These are phyloP conservation scores for Trapa bicornis DNA, from an alignment of 345 rosid species.

Conservation along the genomic window DNA sequence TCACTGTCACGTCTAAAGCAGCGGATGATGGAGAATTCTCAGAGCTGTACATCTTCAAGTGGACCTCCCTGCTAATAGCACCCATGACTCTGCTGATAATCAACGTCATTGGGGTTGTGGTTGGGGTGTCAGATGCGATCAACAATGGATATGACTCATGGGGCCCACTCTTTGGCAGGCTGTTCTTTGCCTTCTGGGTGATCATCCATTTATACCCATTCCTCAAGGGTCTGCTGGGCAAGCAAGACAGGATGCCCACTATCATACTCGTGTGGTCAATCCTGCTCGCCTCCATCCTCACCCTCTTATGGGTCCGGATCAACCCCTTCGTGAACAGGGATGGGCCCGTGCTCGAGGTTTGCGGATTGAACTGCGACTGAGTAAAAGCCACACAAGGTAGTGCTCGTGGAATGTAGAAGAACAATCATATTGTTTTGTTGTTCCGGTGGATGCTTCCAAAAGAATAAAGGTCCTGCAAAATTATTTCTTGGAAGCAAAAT, in stretches of 20 bases:
- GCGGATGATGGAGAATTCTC: slow-evolving; percentile 94
- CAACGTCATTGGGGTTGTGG: slow-evolving; percentile 74
- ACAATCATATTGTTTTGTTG: background rate
- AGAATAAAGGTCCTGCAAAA: slow-evolving; percentile 5
- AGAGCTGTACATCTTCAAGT: slow-evolving; percentile 91
- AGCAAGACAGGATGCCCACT: slow-evolving; percentile 92
- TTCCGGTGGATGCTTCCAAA: slow-evolving; percentile 2
- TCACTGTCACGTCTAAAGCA: slow-evolving; percentile 88
- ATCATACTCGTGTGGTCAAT: slow-evolving; percentile 93
- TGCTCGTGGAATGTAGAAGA: slow-evolving; percentile 2
- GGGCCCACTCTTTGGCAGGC: slow-evolving; percentile 94
- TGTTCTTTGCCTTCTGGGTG: slow-evolving; percentile 91
- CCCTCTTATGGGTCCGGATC: slow-evolving; percentile 86
- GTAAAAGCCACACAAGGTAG: slow-evolving; percentile 6
- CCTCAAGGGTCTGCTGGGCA: slow-evolving; percentile 96
- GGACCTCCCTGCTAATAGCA: slow-evolving; percentile 86
- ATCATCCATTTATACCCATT: slow-evolving; percentile 88
- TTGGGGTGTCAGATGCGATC: slow-evolving; percentile 91
- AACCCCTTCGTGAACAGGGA: slow-evolving; percentile 80
- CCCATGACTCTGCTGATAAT: slow-evolving; percentile 81
- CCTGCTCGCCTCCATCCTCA: slow-evolving; percentile 81
- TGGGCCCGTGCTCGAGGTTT: slow-evolving; percentile 80
- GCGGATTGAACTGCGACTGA: slow-evolving; percentile 85
- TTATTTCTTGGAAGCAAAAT: slow-evolving; percentile 3
- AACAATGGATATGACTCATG: slow-evolving; percentile 96